Evolutionary conservation across 306 rosid species (phyloP).

Genomic region (Quercus rubra): DNA sequence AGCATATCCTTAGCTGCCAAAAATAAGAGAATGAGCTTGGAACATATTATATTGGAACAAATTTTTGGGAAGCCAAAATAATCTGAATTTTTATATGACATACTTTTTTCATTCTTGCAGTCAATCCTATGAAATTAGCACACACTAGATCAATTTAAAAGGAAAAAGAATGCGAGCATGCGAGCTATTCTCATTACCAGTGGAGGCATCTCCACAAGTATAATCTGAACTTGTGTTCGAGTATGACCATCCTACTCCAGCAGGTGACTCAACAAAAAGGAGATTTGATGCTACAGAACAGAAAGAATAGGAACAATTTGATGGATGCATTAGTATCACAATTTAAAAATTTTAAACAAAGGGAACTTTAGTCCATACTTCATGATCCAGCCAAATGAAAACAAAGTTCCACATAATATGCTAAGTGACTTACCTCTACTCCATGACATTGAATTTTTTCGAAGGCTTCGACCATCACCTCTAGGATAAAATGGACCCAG

Average conservation of each 20-base stretch:
- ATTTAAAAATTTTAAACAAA: background rate
- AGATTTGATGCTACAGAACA: constrained; percentile 66
- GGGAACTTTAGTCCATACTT: background rate
- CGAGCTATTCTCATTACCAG: constrained; percentile 50
- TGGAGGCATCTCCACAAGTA: constrained; percentile 58
- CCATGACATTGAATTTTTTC: constrained; percentile 75
- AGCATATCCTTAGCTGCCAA: constrained; percentile 76
- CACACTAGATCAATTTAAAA: background rate
- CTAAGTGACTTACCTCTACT: constrained; percentile 47
- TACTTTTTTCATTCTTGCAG: background rate
- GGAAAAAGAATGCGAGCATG: background rate
- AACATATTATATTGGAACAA: background rate
- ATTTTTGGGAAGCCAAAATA: background rate
- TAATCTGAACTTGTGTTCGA: constrained; percentile 83
- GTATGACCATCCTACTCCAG: constrained; percentile 97
- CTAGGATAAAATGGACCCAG: constrained; percentile 84
- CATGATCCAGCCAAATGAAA: background rate
- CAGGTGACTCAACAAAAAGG: constrained; percentile 90
- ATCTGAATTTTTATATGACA: background rate
- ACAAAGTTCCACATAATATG: background rate
- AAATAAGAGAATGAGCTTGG: constrained; percentile 1
- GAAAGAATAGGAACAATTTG: background rate
- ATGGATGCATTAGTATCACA: constrained; percentile 1
- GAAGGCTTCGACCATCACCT: constrained; percentile 71
- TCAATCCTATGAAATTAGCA: background rate